Evolutionary conservation across 495 filamentous ascomycete genomes (phyloP), one percentile per base, ranked within the genome.

Genomic region (Annulohypoxylon nitens): DNA sequence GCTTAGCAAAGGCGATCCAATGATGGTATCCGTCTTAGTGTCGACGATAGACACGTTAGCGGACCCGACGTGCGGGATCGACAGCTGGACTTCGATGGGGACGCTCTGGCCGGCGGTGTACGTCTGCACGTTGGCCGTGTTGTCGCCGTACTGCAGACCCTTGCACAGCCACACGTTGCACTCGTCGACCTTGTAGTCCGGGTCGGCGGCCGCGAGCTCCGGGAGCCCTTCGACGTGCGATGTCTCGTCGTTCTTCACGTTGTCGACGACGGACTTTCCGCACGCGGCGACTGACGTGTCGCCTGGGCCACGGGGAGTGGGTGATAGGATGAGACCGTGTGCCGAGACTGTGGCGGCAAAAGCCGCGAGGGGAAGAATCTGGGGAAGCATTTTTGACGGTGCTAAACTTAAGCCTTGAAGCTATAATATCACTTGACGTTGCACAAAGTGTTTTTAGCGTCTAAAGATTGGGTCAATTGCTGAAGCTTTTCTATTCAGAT

Each of bases 131-230:
- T 91, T 89, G 70, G 80, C 90, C 50, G 75, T 85, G 86, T 93
- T 92, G 84, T 93, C 91, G 67, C 74, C 89, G 78, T 88, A 92
- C 79, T 93, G 88, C 80, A 88, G 88, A 57, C 91, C 91, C 75
- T 89, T 90, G 90, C 91, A 93, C 12, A 91, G 85, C 81, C 84
- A 92, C 54, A 91, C 80, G 78, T 92, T 85, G 82, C 91, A 93
- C 48, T 81, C 82, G 9, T 80, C 81, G 45, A 83, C 79, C 74
- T 90, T 80, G 84, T 88, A 91, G 74, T 88, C 88, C 60, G 79
- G 75, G 78, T 88, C 88, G 63, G 78, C 69, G n/a, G 77, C 80
- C 48, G 83, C 88, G 23, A 87, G 82, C 70, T 91, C 86, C n/a
- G 90, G 82, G 45, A 90, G 83, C 10, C 87, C 88, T 75, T 93